phyloP scores from a whole-genome alignment of 306 rosid genomes.

The Sindora glabra region DNA sequence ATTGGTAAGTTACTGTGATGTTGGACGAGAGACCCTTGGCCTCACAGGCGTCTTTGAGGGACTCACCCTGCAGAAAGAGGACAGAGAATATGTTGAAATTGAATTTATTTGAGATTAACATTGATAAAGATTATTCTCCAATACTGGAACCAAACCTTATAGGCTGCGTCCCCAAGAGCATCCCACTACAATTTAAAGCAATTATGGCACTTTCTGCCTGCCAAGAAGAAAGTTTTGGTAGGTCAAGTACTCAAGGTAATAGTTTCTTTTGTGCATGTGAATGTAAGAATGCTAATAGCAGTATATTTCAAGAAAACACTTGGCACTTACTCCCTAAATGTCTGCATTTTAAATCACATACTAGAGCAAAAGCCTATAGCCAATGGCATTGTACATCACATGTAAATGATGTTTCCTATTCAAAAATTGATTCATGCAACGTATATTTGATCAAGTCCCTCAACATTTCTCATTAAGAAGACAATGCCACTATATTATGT shows the following conservation, averaged over 20 bases:
- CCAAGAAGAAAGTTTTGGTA: constrained; percentile 18
- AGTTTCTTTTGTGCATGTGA: no score
- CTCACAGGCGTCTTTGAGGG: constrained; percentile 98
- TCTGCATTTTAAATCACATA: no score
- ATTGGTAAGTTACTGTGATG: constrained; percentile 22
- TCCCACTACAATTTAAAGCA: constrained; percentile 88
- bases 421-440: no score
- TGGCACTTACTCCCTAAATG: not conserved
- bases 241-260: no score
- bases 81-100: constrained; percentile 6
- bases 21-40: constrained; percentile 73
- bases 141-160: constrained; percentile 43
- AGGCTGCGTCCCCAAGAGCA: constrained; percentile 85
- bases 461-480: no score
- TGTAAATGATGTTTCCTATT: no score
- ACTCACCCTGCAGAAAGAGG: constrained; percentile 64
- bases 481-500: no score
- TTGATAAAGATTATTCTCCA: not conserved
- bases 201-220: constrained; percentile 90
- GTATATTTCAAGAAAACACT: no score
- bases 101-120: not conserved
- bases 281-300: no score
- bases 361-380: no score
- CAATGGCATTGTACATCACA: no score
- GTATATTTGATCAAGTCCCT: no score